These are phyloP conservation scores for Globisporangium nunn DNA, from an alignment of 352 stramenopile species.

Conservation along the genomic window DNA sequence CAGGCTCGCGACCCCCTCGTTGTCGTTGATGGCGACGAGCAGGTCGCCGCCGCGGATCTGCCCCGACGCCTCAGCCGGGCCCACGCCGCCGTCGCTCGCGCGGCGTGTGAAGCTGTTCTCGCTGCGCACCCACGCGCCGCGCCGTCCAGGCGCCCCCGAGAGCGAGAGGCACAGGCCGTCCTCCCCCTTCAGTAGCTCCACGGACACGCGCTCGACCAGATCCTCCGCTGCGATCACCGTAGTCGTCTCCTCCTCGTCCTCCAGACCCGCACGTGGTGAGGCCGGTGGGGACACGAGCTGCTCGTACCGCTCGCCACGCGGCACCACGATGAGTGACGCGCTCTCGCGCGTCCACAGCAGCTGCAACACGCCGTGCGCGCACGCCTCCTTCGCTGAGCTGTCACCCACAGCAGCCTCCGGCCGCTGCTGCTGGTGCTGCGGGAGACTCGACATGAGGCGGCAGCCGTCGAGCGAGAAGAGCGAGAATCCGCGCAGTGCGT, in stretches of 20 bases:
- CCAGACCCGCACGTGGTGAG: conserved; percentile 8
- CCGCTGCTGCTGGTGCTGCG: conserved; percentile 64
- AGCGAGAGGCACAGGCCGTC: conserved; percentile 78
- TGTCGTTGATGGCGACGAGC: conserved; percentile 59
- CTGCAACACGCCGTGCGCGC: conserved; percentile 42
- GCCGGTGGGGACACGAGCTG: conserved; percentile 20
- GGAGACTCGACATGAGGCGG: conserved; percentile 76
- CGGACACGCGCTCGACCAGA: conserved; percentile 39
- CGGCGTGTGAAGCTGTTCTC: conserved; percentile 64
- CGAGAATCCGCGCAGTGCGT: conserved; percentile 62
- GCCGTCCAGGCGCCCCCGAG: conserved; percentile 58
- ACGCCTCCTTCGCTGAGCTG: conserved; percentile 42
- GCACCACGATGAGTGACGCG: conserved; percentile 49
- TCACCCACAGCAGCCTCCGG: conserved; percentile 16
- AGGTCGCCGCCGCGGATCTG: conserved; percentile 60
- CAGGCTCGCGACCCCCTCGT: conserved; percentile 39
- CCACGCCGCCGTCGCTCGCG: conserved; percentile 31
- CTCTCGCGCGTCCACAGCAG: conserved; percentile 63
- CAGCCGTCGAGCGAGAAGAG: conserved; percentile 78
- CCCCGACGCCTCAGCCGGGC: conserved; percentile 52
- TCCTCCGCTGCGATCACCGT: conserved; percentile 6
- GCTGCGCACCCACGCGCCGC: conserved; percentile 74
- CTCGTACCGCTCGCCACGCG: conserved; percentile 39
- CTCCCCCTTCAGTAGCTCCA: conserved; percentile 44
- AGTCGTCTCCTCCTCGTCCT: conserved; percentile 2